Conservation (phyloP, 352 stramenopile species). For the Pythium oligandrum region DNA sequence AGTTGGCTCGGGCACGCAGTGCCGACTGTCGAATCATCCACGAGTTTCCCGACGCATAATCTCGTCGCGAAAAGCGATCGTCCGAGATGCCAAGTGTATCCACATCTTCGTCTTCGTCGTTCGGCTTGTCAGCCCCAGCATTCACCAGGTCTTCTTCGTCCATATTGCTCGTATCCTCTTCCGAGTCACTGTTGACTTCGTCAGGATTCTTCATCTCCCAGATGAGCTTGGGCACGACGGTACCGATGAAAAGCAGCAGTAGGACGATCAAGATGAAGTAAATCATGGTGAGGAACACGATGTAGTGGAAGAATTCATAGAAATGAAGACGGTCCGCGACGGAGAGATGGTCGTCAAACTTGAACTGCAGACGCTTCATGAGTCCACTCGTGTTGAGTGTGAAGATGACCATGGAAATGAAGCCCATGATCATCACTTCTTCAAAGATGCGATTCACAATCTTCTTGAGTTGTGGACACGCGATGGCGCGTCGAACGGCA, state of each 20-base stretch:
- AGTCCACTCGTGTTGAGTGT: constrained; percentile 79
- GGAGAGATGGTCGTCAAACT: constrained; percentile 36
- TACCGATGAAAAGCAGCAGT: constrained; percentile 78
- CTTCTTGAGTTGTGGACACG: constrained; percentile 72
- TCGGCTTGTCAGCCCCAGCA: constrained; percentile 18
- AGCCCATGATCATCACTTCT: constrained; percentile 86
- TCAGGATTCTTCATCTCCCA: constrained; percentile 46
- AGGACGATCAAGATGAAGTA: constrained; percentile 88
- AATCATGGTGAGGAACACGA: constrained; percentile 87
- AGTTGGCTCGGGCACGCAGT: constrained; percentile 33
- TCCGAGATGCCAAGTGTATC: constrained; percentile 6
- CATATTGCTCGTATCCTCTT: constrained; percentile 9
- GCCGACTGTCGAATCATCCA: constrained; percentile 19
- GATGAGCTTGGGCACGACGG: constrained; percentile 74
- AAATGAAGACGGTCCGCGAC: constrained; percentile 71
- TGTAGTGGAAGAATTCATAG: constrained; percentile 89
- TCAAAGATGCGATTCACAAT: constrained; percentile 87
- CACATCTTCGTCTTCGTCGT: neutral
- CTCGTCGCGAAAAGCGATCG: constrained; percentile 14
- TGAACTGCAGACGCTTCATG: constrained; percentile 42
- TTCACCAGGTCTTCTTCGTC: constrained; percentile 11
- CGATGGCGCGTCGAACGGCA: constrained; percentile 42
- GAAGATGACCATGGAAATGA: constrained; percentile 88
- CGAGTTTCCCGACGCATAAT: constrained; percentile 6
- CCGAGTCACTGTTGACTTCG: constrained; percentile 7